phyloP scores from a whole-genome alignment of 805 yeast species.

The Saccharomycopsis lassenensis region DNA sequence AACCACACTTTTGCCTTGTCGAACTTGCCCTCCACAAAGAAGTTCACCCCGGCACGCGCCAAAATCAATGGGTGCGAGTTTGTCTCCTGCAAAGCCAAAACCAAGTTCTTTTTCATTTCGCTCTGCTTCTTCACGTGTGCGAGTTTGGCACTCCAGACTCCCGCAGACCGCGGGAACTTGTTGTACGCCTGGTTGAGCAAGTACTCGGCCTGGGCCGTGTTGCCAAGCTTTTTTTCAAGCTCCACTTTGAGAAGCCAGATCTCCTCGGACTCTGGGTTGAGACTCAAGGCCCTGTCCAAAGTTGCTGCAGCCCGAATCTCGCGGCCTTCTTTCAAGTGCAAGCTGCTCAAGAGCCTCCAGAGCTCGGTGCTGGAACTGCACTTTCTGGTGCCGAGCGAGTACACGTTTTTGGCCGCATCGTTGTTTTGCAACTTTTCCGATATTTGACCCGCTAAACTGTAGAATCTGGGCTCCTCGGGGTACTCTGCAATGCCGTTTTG shows the following conservation, averaged over 20 bases:
- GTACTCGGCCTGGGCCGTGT: conserved; percentile 40
- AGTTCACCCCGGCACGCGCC: conserved; percentile 51
- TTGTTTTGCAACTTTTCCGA: conserved; percentile 24
- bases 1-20: conserved; percentile 65
- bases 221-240: conserved; percentile 44
- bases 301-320: conserved; percentile 56
- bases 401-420: conserved; percentile 36
- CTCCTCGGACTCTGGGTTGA: conserved; percentile 36
- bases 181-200: conserved; percentile 49
- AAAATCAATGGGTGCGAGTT: conserved; percentile 49
- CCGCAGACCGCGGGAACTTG: conserved; percentile 44
- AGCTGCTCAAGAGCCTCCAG: conserved; percentile 43
- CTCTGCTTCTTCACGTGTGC: conserved; percentile 35
- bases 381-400: conserved; percentile 36
- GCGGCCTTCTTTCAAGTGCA: conserved; percentile 30
- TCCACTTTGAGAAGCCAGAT: conserved; percentile 43
- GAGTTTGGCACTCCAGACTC: conserved; percentile 58
- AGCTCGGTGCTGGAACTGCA: conserved; percentile 35
- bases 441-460: conserved; percentile 55
- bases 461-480: conserved; percentile 45
- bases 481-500: too few relatives aligned
- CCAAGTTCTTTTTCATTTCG: conserved; percentile 44
- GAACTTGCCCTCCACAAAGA: conserved; percentile 55
- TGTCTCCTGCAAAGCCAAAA: conserved; percentile 63
- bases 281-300: conserved; percentile 53